Percentiles rank a stretch among this genome's conserved stretches.
Evolutionary conservation across 1,139 yeast genomes (phyloP).

Genomic region (Protomyces inundatus): DNA sequence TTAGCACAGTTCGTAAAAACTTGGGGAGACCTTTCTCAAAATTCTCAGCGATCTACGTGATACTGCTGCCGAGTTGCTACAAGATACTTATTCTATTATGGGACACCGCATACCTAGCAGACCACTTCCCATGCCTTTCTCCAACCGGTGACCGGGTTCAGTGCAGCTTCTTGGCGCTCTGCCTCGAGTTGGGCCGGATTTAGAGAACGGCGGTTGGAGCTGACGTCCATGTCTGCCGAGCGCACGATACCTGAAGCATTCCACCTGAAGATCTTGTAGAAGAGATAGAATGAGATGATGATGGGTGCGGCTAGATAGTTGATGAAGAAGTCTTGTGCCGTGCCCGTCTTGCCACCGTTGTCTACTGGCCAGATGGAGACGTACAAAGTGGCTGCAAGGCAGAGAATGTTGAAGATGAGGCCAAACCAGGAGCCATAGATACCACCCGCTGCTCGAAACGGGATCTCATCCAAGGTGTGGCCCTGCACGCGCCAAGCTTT

Average conservation of each 20-base stretch:
- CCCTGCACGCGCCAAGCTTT: constrained; percentile 62
- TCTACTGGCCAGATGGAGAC: constrained; percentile 66
- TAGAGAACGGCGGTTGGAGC: constrained; percentile 2
- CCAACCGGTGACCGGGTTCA: constrained; percentile 7
- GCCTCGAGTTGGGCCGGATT: constrained; percentile 10
- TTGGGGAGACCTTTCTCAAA: no score
- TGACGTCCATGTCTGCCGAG: constrained; percentile 15
- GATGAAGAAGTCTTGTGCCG: constrained; percentile 45
- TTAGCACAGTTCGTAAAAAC: no score
- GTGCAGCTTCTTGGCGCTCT: constrained; percentile 7
- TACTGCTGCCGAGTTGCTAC: no score
- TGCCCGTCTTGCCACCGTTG: background rate
- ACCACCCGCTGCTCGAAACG: constrained; percentile 68
- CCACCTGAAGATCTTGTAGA: constrained; percentile 42
- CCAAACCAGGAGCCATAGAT: constrained; percentile 66
- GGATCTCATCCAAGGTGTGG: constrained; percentile 57
- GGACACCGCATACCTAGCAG: background rate
- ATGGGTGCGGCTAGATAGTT: constrained; percentile 52
- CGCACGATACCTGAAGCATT: constrained; percentile 9
- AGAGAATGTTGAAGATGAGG: constrained; percentile 52
- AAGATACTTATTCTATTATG: no score
- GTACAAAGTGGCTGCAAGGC: constrained; percentile 75
- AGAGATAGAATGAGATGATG: constrained; percentile 47
- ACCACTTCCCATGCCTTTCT: constrained; percentile 2
- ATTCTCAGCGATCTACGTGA: no score